Evolutionary conservation across 2,329 filamentous ascomycete species (phyloP).

Genomic region (Cladosporium sp.): DNA sequence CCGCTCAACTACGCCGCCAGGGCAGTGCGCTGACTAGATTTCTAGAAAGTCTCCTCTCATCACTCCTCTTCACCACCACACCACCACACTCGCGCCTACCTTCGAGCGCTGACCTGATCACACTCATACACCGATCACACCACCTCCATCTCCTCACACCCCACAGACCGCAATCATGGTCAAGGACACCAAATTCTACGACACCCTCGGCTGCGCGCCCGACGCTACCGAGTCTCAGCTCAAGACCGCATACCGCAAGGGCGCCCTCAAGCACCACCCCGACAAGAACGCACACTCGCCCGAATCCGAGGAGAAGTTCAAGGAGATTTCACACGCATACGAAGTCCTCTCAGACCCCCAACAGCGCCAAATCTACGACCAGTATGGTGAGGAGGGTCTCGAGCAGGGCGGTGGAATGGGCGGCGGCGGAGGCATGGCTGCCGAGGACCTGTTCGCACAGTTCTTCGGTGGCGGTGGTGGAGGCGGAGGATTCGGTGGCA

Average conservation of each 20-base stretch:
- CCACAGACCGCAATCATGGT: slow-evolving; percentile 60
- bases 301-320: slow-evolving; percentile 94
- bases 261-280: slow-evolving; percentile 80
- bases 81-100: not conserved
- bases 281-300: slow-evolving; percentile 98
- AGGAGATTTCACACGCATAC: slow-evolving; percentile 93
- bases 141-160: not conserved
- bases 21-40: slow-evolving; percentile 10
- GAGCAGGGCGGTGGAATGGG: slow-evolving; percentile 74
- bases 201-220: slow-evolving; percentile 74
- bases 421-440: slow-evolving; percentile 80
- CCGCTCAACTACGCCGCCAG: not conserved
- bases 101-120: not conserved
- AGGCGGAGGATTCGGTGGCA: slow-evolving; percentile 71
- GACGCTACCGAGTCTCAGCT: slow-evolving; percentile 81
- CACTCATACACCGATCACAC: not conserved
- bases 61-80: not conserved
- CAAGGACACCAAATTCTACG: slow-evolving; percentile 78
- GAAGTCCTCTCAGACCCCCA: slow-evolving; percentile 90
- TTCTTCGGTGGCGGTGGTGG: slow-evolving; percentile 80
- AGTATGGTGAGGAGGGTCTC: slow-evolving; percentile 95
- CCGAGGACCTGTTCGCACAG: slow-evolving; percentile 93
- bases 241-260: slow-evolving; percentile 86
- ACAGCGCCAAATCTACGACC: slow-evolving; percentile 90
- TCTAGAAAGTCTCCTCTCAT: slow-evolving; percentile 12